Base-by-base conservation (phyloP, 2,329 filamentous ascomycete genomes). In the Colletotrichum graminicola region DNA sequence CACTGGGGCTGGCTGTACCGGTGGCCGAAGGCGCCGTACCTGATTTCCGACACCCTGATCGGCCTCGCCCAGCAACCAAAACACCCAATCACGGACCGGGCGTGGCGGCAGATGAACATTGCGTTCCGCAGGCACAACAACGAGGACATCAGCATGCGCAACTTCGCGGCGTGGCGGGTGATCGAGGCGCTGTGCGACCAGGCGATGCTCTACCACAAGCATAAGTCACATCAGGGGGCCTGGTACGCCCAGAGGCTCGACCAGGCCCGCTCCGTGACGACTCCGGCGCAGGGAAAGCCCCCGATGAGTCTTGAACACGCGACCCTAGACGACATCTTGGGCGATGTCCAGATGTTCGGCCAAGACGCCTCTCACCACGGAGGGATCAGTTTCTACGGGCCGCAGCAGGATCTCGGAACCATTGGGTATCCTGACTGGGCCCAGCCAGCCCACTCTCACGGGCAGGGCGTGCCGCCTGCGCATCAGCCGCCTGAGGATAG, bases 231-330 rank as follows among this genome's bases (percentile, higher is more conserved):
- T 73, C 52, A 75, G 64, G 54, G 71, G 51, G 49, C 76, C 57
- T 55, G 75, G 75, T 75, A 76, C 72, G 36, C 71, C 67, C 64
- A 73, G 66, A 54, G 67, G n/a, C 73, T 75, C 32, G 75, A 74
- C 12, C 59, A 70, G 23, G 72, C 71, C 62, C 57, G 62, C 61
- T 21, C 8, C 0, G 43, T 23, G 45, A 39, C 8, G 8, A 26
- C 14, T 6, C n/a, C n/a, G n/a, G 47, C 57, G 21, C 59, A 68
- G 47, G 32, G 61, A 7, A 56, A 55, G 3, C 8, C 45, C 10
- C 34, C 66, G n/a, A 29, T 70, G 0, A 45, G 51, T 0, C 55
- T 69, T 3, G 61, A 72, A n/a, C 65, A 70, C 10, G 66, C 70
- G 36, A 70, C 66, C 14, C 56, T 72, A 11, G 66, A 70, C 21